Percentiles rank a stretch among this genome's conserved stretches.
Evolutionary conservation across 2,329 filamentous ascomycete species (phyloP).

Genomic region (Colletotrichum sansevieriae): DNA sequence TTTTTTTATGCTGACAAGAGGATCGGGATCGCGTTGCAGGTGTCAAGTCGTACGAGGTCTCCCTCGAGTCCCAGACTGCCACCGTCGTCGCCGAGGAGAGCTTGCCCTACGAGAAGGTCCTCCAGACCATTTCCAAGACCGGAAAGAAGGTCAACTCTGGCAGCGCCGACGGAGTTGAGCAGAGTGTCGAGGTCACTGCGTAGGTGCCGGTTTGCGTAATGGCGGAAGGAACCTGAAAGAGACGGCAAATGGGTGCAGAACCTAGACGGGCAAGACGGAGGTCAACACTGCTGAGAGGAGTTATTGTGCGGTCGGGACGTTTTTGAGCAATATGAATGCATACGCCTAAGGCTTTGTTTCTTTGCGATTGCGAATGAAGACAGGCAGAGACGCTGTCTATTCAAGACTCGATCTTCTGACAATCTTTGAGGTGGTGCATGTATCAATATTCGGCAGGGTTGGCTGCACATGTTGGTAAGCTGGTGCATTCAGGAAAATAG

Average conservation of each 20-base stretch:
- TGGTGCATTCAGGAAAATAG: no score
- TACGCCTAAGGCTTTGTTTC: background rate
- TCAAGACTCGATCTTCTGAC: no score
- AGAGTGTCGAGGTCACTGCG: conserved; percentile 58
- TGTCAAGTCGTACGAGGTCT: conserved; percentile 88
- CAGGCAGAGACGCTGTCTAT: background rate
- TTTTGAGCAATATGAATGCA: background rate
- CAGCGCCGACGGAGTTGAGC: conserved; percentile 75
- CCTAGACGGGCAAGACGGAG: background rate
- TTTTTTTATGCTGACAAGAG: background rate
- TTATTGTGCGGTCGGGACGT: conserved; percentile 1
- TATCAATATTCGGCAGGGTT: no score
- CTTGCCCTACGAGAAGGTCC: conserved; percentile 83
- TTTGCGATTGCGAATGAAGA: background rate
- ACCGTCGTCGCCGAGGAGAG: conserved; percentile 77
- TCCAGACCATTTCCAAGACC: conserved; percentile 93
- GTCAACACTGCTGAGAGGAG: background rate
- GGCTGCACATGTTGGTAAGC: no score
- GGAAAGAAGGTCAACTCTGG: conserved; percentile 90
- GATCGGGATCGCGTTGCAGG: conserved; percentile 63
- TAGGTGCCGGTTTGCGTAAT: background rate
- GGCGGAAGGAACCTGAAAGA: background rate
- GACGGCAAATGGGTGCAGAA: background rate
- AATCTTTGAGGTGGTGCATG: no score
- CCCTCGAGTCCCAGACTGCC: conserved; percentile 87